Conservation (phyloP, 164 flowering plant genomes). For the Magnolia changhungtana region DNA sequence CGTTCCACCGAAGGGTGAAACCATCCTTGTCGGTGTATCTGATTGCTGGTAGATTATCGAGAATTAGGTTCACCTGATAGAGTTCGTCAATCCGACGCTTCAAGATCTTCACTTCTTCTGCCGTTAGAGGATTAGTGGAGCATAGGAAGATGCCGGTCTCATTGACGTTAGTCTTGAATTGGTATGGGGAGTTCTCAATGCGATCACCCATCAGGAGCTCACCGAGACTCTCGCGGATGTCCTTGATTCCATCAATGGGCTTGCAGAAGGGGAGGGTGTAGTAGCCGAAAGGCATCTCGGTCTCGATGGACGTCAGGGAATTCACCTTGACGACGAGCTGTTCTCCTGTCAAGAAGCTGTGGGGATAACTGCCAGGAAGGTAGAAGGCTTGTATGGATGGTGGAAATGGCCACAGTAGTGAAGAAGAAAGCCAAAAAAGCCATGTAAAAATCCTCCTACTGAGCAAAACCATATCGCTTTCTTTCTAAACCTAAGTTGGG, state of each 20-base stretch:
- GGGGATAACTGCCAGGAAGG: conserved; percentile 9
- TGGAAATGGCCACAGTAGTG: not conserved
- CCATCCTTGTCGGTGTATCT: conserved; percentile 7
- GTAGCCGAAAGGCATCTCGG: conserved; percentile 11
- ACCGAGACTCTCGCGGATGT: conserved; percentile 1
- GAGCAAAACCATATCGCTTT: not conserved
- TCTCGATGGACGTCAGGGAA: conserved; percentile 12
- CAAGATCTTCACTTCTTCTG: not conserved
- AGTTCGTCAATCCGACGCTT: not conserved
- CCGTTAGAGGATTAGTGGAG: not conserved
- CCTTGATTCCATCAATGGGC: not conserved
- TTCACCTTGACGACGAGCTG: conserved; percentile 4
- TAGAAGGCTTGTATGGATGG: not conserved
- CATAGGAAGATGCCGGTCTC: conserved; percentile 6
- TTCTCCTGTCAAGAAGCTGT: not conserved
- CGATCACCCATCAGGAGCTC: conserved; percentile 9
- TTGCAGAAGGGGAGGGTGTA: conserved; percentile 12
- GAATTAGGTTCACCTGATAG: conserved; percentile 12
- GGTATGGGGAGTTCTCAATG: conserved; percentile 9
- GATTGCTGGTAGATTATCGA: conserved; percentile 7
- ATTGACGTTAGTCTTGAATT: not conserved
- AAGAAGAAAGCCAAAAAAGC: not conserved
- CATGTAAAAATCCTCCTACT: not conserved
- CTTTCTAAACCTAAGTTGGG: not conserved
- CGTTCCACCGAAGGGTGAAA: conserved; percentile 5